Percentiles rank a stretch among this genome's conserved stretches.
Conservation (phyloP, 257 asterid genomes). For the Oldenlandia corymbosa region DNA sequence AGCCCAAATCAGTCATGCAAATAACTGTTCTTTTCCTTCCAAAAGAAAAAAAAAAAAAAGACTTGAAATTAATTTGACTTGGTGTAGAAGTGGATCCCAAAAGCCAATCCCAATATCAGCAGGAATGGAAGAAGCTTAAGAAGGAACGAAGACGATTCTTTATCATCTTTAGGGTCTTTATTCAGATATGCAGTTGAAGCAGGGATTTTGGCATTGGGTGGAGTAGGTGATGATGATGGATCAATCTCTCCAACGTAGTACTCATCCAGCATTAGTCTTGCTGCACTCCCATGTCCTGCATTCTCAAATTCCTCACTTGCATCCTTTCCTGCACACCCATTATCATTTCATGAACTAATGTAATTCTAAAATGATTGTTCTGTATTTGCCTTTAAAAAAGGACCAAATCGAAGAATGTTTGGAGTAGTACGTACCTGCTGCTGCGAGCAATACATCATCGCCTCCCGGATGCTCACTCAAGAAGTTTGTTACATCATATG, state of each 20-base stretch:
- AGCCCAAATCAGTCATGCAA: no score
- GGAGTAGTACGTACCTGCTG: constrained; percentile 39
- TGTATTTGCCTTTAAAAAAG: no score
- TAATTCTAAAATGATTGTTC: no score
- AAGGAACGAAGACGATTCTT: constrained; percentile 9
- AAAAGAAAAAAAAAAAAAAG: no score
- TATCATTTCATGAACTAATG: no score
- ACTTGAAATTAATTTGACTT: constrained; percentile 15
- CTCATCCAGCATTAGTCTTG: constrained; percentile 74
- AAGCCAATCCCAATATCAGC: constrained; percentile 34
- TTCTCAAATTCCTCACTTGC: constrained; percentile 76
- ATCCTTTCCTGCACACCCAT: constrained; percentile 41
- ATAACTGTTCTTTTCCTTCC: no score
- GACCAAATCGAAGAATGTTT: no score
- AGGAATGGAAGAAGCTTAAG: constrained; percentile 29
- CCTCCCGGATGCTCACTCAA: constrained; percentile 80
- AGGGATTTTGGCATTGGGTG: neutral
- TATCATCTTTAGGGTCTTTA: neutral
- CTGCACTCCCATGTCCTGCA: constrained; percentile 78
- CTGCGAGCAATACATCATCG: constrained; percentile 46
- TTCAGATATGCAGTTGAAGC: neutral
- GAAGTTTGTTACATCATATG: constrained; percentile 54
- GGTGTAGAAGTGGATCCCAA: constrained; percentile 26
- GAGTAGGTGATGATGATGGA: constrained; percentile 24
- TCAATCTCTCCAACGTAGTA: constrained; percentile 61